Percentiles rank a stretch among this genome's conserved stretches.
Evolutionary conservation across 139 green algal species (phyloP).

Genomic region (Micromonas commoda): DNA sequence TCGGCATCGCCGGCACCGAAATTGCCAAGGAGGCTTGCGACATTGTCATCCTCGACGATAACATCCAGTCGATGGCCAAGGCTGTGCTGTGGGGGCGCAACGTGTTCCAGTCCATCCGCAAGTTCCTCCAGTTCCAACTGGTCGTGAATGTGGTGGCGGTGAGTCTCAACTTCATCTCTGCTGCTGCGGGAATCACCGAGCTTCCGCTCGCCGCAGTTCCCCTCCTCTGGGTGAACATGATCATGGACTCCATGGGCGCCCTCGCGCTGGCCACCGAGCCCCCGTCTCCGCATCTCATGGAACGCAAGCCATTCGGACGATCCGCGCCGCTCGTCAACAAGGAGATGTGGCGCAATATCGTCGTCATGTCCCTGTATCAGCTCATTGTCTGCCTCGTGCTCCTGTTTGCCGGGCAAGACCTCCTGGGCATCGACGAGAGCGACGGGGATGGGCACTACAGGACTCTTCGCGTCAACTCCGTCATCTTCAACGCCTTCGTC

Average conservation of each 20-base stretch:
- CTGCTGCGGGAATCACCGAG: conserved; percentile 58
- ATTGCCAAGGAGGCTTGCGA: conserved; percentile 98
- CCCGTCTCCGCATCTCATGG: conserved; percentile 77
- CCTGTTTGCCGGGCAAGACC: conserved; percentile 55
- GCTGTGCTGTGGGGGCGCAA: conserved; percentile 90
- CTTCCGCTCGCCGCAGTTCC: conserved; percentile 71
- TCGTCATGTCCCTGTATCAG: conserved; percentile 68
- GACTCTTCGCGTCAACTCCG: conserved; percentile 38
- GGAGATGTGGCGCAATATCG: conserved; percentile 93
- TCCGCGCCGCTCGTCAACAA: conserved; percentile 74
- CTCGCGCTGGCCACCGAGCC: conserved; percentile 83
- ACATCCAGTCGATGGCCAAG: conserved; percentile 96
- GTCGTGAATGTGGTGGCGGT: conserved; percentile 96
- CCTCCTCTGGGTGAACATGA: conserved; percentile 97
- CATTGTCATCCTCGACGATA: conserved; percentile 99
- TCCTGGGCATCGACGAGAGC: conserved; percentile 20
- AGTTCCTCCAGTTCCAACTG: conserved; percentile 96
- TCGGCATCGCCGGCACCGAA: conserved; percentile 84
- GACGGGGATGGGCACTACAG: conserved; percentile 2
- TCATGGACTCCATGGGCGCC: conserved; percentile 92
- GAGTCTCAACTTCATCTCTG: conserved; percentile 83
- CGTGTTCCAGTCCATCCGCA: conserved; percentile 96
- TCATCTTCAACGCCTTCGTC: conserved; percentile 97
- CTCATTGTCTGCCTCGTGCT: conserved; percentile 80
- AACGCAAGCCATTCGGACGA: conserved; percentile 71